Conservation (phyloP, 2,329 filamentous ascomycete genomes). For the Monosporascus sp. region DNA sequence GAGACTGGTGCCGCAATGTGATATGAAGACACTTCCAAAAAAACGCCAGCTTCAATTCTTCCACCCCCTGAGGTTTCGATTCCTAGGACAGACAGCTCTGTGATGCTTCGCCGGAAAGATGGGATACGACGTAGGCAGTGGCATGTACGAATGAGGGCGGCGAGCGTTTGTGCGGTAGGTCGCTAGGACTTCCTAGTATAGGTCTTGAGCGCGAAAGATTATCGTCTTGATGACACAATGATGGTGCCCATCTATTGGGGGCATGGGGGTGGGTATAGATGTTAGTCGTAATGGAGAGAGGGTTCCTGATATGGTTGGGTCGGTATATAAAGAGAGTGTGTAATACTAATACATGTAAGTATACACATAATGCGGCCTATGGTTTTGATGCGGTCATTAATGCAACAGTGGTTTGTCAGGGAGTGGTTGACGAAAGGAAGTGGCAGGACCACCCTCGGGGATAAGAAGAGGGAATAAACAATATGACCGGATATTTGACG, state of each 20-base stretch:
- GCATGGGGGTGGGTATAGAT: not conserved
- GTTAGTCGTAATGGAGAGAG: not conserved
- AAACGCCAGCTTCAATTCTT: too few relatives aligned
- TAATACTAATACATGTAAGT: not conserved
- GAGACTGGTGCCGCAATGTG: too few relatives aligned
- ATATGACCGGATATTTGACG: not conserved
- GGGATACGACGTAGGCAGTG: not conserved
- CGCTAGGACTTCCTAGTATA: not conserved
- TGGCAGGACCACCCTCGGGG: not conserved
- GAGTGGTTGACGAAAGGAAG: not conserved
- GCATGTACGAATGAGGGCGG: not conserved
- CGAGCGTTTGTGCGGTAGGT: not conserved
- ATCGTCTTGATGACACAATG: not conserved
- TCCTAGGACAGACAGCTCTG: not conserved
- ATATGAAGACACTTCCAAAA: too few relatives aligned
- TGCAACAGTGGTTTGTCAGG: not conserved
- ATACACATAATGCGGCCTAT: not conserved
- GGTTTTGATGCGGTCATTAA: not conserved
- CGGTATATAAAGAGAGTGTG: not conserved
- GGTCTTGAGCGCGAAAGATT: not conserved
- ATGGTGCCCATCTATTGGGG: not conserved
- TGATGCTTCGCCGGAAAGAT: not conserved
- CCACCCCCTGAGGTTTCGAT: not conserved
- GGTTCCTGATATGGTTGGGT: not conserved
- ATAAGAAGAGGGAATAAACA: not conserved